Percentiles rank a stretch among this genome's conserved stretches.
phyloP scores from a whole-genome alignment of 306 rosid genomes.

The Pyrus bretschneideri region DNA sequence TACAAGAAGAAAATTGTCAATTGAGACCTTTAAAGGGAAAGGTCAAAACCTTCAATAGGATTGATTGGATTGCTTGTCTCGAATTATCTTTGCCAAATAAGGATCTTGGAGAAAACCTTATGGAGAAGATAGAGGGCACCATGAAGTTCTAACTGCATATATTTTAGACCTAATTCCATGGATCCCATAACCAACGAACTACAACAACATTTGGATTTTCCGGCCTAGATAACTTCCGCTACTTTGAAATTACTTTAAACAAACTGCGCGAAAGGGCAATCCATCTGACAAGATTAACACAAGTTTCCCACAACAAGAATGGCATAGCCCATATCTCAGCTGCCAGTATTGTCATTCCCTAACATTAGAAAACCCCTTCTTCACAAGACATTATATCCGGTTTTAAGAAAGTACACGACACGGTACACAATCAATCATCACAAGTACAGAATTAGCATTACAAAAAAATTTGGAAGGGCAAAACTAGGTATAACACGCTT shows the following conservation, averaged over 20 bases:
- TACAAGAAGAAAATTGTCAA: not conserved
- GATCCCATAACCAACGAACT: not conserved
- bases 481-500: slow-evolving; percentile 27
- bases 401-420: slow-evolving; percentile 16
- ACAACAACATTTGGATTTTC: not conserved
- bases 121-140: too few species aligned
- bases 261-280: not conserved
- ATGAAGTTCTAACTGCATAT: not conserved
- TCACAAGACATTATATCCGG: slow-evolving; percentile 26
- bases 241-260: not conserved
- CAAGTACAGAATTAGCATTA: slow-evolving; percentile 41
- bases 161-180: not conserved
- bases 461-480: slow-evolving; percentile 9
- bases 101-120: too few species aligned
- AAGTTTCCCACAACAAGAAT: not conserved
- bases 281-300: not conserved
- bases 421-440: slow-evolving; percentile 38
- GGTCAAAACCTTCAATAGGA: slow-evolving; percentile 4
- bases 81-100: too few species aligned
- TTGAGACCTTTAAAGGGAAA: not conserved
- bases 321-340: slow-evolving; percentile 1
- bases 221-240: not conserved
- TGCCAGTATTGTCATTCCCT: slow-evolving; percentile 14
- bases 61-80: not conserved
- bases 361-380: slow-evolving; percentile 12